phyloP scores from a whole-genome alignment of 768 basidiomycete species.

The Tricholoma terreum region DNA sequence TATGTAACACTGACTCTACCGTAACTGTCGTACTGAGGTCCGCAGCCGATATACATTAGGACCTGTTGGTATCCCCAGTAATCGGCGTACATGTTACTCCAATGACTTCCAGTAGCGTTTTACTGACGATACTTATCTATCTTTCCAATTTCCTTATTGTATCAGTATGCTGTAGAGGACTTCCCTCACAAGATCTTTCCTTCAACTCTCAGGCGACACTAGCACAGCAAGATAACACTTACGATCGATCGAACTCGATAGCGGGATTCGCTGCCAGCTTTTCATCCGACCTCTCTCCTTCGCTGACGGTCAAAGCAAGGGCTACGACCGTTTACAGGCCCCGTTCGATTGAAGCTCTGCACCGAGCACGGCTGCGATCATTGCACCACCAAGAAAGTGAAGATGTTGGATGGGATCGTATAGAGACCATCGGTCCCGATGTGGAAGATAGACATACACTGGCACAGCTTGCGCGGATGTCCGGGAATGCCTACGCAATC shows the following conservation, averaged over 20 bases:
- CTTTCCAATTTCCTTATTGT: not conserved
- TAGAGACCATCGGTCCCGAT: conserved; percentile 71
- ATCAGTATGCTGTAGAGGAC: not conserved
- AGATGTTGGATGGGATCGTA: conserved; percentile 62
- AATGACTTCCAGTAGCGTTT: conserved; percentile 6
- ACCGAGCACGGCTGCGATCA: conserved; percentile 53
- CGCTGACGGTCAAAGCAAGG: conserved; percentile 37
- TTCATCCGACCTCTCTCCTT: not conserved
- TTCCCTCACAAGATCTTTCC: conserved; percentile 4
- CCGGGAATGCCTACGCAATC: conserved; percentile 83
- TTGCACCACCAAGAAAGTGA: conserved; percentile 47
- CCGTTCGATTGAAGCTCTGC: conserved; percentile 45
- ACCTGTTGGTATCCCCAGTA: not conserved
- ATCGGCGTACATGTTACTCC: conserved; percentile 12
- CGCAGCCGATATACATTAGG: conserved; percentile 4
- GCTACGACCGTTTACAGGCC: conserved; percentile 64
- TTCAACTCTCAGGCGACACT: conserved; percentile 13
- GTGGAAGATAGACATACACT: conserved; percentile 77
- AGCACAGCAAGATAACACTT: conserved; percentile 4
- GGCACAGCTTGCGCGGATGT: conserved; percentile 80
- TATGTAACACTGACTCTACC: too few species aligned
- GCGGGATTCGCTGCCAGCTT: conserved; percentile 1
- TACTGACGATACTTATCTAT: conserved; percentile 2
- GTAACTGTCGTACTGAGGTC: too few species aligned
- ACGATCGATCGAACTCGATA: conserved; percentile 3